Evolutionary conservation across 768 basidiomycete species (phyloP).

Genomic region (Russula lepida): DNA sequence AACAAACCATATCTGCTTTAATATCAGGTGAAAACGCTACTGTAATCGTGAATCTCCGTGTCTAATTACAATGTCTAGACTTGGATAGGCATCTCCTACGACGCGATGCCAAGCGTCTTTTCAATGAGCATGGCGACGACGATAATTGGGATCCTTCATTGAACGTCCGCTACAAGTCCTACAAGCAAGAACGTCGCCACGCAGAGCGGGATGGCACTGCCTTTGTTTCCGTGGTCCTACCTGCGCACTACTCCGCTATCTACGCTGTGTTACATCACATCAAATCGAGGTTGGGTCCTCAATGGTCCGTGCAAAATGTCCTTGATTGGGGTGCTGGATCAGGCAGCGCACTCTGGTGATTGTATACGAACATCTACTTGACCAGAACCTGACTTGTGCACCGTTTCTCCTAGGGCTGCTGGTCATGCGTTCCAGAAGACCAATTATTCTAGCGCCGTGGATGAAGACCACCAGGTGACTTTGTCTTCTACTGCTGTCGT

Average conservation of each 20-base stretch:
- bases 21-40: slow-evolving; percentile 47
- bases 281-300: slow-evolving; percentile 51
- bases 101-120: slow-evolving; percentile 65
- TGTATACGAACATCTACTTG: not conserved
- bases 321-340: slow-evolving; percentile 83
- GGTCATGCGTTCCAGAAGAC: slow-evolving; percentile 51
- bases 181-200: slow-evolving; percentile 49
- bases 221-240: slow-evolving; percentile 79
- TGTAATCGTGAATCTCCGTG: not conserved
- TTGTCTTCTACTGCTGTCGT: slow-evolving; percentile 44
- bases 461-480: slow-evolving; percentile 27
- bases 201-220: slow-evolving; percentile 68
- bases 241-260: slow-evolving; percentile 78
- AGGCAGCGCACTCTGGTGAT: slow-evolving; percentile 76
- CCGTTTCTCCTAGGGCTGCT: slow-evolving; percentile 45
- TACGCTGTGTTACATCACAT: slow-evolving; percentile 62
- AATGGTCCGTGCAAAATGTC: slow-evolving; percentile 52
- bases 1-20: slow-evolving; percentile 52
- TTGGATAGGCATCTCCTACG: slow-evolving; percentile 57
- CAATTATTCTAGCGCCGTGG: slow-evolving; percentile 13
- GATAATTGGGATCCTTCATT: slow-evolving; percentile 50
- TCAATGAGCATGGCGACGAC: slow-evolving; percentile 33
- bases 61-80: slow-evolving; percentile 31
- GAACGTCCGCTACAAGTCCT: slow-evolving; percentile 51
- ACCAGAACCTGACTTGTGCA: not conserved